Percentiles rank a stretch among this genome's conserved stretches.
phyloP scores from a whole-genome alignment of 2,329 filamentous ascomycete genomes.

The Penicillium palitans region DNA sequence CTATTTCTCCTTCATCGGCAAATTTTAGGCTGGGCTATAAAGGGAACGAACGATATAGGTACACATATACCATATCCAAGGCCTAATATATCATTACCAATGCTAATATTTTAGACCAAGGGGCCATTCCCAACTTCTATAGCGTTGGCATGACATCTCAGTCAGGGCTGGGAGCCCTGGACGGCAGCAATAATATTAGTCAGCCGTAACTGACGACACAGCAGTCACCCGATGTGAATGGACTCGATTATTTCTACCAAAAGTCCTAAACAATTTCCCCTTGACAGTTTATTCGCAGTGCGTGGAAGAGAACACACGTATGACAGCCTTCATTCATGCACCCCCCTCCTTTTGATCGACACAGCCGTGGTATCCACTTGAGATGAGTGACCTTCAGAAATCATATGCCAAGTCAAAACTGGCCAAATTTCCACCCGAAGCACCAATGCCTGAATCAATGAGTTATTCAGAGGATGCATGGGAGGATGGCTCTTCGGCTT shows the following conservation, averaged over 20 bases:
- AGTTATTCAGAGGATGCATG: conserved; percentile 24
- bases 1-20: too few relatives aligned
- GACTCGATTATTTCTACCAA: not conserved
- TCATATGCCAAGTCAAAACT: conserved; percentile 77
- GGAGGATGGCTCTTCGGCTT: conserved; percentile 70
- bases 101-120: not conserved
- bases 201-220: not conserved
- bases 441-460: conserved; percentile 49
- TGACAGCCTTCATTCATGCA: not conserved
- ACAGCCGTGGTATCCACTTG: conserved; percentile 5
- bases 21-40: too few relatives aligned
- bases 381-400: conserved; percentile 79
- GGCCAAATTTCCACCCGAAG: conserved; percentile 59
- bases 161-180: not conserved
- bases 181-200: not conserved
- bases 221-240: not conserved
- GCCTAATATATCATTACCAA: not conserved
- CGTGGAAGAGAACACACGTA: not conserved
- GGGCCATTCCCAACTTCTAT: not conserved
- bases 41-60: too few relatives aligned
- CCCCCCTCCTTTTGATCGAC: conserved; percentile 5
- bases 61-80: too few relatives aligned
- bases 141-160: not conserved
- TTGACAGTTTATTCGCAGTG: too few relatives aligned
- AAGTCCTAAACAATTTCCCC: not conserved